Conservation (phyloP, 495 filamentous ascomycete genomes). For the Parachaetomium inaequale region DNA sequence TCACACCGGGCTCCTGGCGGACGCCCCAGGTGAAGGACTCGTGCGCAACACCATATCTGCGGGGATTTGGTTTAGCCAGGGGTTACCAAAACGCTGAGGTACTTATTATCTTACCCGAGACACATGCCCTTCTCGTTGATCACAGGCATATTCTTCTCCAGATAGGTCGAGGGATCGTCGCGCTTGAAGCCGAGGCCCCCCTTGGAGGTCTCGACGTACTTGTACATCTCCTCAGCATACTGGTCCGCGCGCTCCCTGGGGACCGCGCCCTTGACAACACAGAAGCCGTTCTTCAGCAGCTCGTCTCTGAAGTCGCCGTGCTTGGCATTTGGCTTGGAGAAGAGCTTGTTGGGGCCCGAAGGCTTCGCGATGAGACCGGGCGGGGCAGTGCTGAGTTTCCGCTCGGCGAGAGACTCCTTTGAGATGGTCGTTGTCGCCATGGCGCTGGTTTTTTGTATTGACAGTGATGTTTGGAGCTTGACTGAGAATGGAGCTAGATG, state of each 20-base stretch:
- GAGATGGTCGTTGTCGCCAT: conserved; percentile 1
- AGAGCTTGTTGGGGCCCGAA: conserved; percentile 5
- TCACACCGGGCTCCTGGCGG: conserved; percentile 41
- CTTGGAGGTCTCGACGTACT: conserved; percentile 28
- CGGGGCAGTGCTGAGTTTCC: neutral
- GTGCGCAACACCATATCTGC: conserved; percentile 33
- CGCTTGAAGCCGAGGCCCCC: conserved; percentile 40
- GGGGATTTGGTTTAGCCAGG: neutral
- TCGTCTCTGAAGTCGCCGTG: conserved; percentile 25
- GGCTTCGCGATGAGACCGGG: neutral
- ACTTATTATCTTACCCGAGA: neutral
- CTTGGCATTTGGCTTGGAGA: neutral
- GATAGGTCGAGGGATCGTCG: conserved; percentile 37
- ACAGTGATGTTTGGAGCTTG: neutral
- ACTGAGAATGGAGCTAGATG: neutral
- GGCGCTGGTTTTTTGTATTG: neutral
- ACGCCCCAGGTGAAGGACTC: conserved; percentile 46
- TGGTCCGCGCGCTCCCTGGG: conserved; percentile 35
- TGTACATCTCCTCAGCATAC: conserved; percentile 3
- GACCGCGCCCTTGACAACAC: conserved; percentile 46
- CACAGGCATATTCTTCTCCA: conserved; percentile 36
- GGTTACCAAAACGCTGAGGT: neutral
- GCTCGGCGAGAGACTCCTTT: neutral
- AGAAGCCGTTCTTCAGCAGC: conserved; percentile 40
- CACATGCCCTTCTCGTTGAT: conserved; percentile 37